Percentiles rank a stretch among this genome's conserved stretches.
These are phyloP conservation scores for Kwoniella sp. DNA, from an alignment of 768 basidiomycete species.

Conservation along the genomic window DNA sequence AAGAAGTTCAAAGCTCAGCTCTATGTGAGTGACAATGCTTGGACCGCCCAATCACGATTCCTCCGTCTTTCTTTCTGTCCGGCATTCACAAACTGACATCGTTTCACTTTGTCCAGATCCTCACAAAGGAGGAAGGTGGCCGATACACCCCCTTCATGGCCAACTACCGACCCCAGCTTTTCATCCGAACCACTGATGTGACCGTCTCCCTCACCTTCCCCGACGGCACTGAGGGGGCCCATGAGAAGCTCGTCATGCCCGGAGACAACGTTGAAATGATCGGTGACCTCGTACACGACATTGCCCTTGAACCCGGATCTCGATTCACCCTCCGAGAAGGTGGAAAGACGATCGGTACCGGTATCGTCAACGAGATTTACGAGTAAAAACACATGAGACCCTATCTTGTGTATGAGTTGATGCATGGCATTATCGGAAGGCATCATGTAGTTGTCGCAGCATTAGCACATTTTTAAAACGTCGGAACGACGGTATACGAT, in stretches of 20 bases:
- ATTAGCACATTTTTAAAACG: too few species aligned
- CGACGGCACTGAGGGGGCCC: conserved; percentile 73
- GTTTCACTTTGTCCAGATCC: conserved; percentile 60
- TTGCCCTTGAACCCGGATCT: conserved; percentile 84
- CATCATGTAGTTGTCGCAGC: too few species aligned
- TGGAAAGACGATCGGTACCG: conserved; percentile 92
- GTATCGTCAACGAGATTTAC: conserved; percentile 85
- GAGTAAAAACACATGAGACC: conserved; percentile 26
- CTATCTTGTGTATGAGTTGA: neutral
- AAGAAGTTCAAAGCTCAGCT: conserved; percentile 93
- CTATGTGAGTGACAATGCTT: conserved; percentile 59
- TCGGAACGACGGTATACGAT: neutral
- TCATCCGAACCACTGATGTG: conserved; percentile 92
- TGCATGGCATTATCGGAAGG: neutral
- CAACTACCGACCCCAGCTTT: conserved; percentile 93
- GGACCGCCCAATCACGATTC: too few species aligned
- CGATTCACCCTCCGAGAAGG: conserved; percentile 94
- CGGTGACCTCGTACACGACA: conserved; percentile 76
- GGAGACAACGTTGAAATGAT: conserved; percentile 96
- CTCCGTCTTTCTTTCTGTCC: too few species aligned
- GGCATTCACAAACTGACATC: too few species aligned
- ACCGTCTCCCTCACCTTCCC: conserved; percentile 85
- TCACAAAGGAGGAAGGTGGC: conserved; percentile 79
- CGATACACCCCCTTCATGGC: conserved; percentile 72
- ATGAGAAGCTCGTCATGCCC: conserved; percentile 96